Conservation (phyloP, 1,284 basidiomycete species). For the Caloboletus firmus region DNA sequence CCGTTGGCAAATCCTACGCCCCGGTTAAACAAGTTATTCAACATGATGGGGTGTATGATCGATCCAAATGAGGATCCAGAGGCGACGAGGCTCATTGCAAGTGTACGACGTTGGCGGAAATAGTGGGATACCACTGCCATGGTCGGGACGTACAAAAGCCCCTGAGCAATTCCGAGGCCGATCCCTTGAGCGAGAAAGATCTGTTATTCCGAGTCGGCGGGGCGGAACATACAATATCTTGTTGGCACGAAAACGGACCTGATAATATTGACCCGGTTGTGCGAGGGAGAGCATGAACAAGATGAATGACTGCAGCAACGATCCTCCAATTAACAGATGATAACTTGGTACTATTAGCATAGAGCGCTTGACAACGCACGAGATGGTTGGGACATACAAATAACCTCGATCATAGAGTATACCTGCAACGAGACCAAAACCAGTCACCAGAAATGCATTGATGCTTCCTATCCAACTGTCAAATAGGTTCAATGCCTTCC, state of each 20-base stretch:
- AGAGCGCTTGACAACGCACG: not conserved
- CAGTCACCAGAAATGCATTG: slow-evolving; percentile 21
- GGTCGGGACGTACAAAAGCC: slow-evolving; percentile 33
- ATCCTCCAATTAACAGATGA: slow-evolving; percentile 29
- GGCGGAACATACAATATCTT: not conserved
- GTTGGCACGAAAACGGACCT: slow-evolving; percentile 12
- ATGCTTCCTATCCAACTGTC: slow-evolving; percentile 35
- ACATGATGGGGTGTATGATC: slow-evolving; percentile 39
- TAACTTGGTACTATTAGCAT: slow-evolving; percentile 25
- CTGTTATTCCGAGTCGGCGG: slow-evolving; percentile 11
- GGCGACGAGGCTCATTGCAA: slow-evolving; percentile 37
- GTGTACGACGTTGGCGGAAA: slow-evolving; percentile 33
- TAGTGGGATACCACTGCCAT: slow-evolving; percentile 38
- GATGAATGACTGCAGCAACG: slow-evolving; percentile 25
- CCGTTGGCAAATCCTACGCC: slow-evolving; percentile 30
- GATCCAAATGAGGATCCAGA: slow-evolving; percentile 38
- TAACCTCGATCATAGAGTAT: slow-evolving; percentile 32
- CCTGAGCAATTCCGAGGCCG: slow-evolving; percentile 33
- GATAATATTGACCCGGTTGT: slow-evolving; percentile 28
- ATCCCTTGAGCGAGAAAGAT: slow-evolving; percentile 39
- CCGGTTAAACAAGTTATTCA: slow-evolving; percentile 40
- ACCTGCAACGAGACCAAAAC: slow-evolving; percentile 18
- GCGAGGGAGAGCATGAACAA: slow-evolving; percentile 35
- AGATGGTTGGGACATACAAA: slow-evolving; percentile 24
- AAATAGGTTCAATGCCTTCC: not conserved